Conservation (phyloP, 2,329 filamentous ascomycete species). For the Cytospora paraplurivora region DNA sequence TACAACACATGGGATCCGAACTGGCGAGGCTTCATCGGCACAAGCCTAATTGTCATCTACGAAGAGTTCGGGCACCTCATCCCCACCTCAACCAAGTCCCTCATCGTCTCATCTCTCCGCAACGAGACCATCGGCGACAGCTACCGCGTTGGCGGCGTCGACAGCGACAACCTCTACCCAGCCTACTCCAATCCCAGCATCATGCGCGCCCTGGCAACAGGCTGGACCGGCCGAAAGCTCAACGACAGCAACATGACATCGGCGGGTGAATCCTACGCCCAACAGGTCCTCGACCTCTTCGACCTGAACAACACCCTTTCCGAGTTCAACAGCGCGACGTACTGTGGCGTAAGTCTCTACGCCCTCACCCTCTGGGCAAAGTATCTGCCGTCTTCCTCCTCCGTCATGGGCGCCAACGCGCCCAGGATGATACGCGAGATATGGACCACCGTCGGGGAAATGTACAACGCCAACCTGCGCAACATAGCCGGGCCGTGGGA, state of each 20-base stretch:
- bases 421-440: slow-evolving; percentile 54
- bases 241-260: slow-evolving; percentile 61
- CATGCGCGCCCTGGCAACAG: slow-evolving; percentile 63
- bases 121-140: slow-evolving; percentile 60
- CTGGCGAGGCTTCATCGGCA: slow-evolving; percentile 65
- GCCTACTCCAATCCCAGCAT: slow-evolving; percentile 61
- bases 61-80: slow-evolving; percentile 59
- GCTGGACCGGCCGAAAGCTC: slow-evolving; percentile 58
- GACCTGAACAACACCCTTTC: slow-evolving; percentile 57
- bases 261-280: slow-evolving; percentile 57
- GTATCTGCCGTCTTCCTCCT: slow-evolving; percentile 55
- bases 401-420: slow-evolving; percentile 55
- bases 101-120: slow-evolving; percentile 56
- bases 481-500: slow-evolving; percentile 69
- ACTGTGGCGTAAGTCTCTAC: slow-evolving; percentile 62
- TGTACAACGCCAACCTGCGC: slow-evolving; percentile 61
- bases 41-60: slow-evolving; percentile 58
- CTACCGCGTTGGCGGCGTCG: slow-evolving; percentile 62
- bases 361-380: slow-evolving; percentile 62
- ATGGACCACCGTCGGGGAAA: slow-evolving; percentile 52
- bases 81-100: slow-evolving; percentile 38
- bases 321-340: slow-evolving; percentile 65
- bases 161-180: slow-evolving; percentile 63
- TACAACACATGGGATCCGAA: slow-evolving; percentile 65
- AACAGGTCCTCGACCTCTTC: slow-evolving; percentile 59